Evolutionary conservation across 1,284 basidiomycete species (phyloP).

Genomic region (Leccinum cinnamomeum): DNA sequence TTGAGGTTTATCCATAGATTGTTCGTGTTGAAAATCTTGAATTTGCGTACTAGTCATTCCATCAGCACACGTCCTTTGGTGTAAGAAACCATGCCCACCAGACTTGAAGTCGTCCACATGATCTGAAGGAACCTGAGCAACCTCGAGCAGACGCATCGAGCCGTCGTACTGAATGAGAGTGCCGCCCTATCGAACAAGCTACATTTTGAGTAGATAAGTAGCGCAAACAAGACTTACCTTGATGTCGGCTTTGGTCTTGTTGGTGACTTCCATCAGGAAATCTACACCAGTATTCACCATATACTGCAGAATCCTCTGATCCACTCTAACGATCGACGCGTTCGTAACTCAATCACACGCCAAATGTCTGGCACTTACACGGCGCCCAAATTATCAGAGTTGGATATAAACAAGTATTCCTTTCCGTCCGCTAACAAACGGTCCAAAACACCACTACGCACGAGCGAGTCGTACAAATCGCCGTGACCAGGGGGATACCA

Average conservation of each 20-base stretch:
- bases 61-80: neutral
- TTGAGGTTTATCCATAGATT: conserved; percentile 95
- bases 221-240: conserved; percentile 34
- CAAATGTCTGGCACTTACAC: conserved; percentile 88
- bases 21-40: conserved; percentile 97
- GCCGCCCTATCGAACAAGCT: conserved; percentile 66
- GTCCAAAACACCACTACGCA: conserved; percentile 93
- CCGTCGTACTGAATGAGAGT: conserved; percentile 97
- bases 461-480: conserved; percentile 90
- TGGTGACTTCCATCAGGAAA: conserved; percentile 98
- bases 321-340: conserved; percentile 48
- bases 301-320: conserved; percentile 81
- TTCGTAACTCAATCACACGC: conserved; percentile 19
- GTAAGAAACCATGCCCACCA: conserved; percentile 6
- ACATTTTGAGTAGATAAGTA: neutral
- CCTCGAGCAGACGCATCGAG: conserved; percentile 89
- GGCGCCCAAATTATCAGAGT: conserved; percentile 97
- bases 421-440: conserved; percentile 93
- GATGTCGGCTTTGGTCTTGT: conserved; percentile 99
- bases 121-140: conserved; percentile 95
- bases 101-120: conserved; percentile 98
- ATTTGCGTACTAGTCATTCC: conserved; percentile 60
- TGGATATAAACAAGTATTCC: conserved; percentile 98
- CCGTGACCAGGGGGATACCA: conserved; percentile 99
- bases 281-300: conserved; percentile 86